phyloP scores from a whole-genome alignment of 2,329 filamentous ascomycete genomes.

The Fusarium xylarioides region DNA sequence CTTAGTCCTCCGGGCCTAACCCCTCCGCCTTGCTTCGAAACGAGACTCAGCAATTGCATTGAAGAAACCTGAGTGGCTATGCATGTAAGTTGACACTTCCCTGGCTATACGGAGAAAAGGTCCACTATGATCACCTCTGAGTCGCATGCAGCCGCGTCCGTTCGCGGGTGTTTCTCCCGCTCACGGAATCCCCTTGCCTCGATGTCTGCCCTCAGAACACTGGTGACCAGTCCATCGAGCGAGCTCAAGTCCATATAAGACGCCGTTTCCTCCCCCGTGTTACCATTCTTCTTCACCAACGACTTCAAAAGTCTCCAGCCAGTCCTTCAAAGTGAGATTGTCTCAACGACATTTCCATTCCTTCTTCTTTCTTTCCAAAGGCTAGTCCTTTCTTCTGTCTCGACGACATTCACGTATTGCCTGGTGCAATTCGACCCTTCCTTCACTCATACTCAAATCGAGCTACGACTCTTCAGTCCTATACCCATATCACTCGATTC shows the following conservation, averaged over 20 bases:
- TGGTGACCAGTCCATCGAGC: constrained; percentile 31
- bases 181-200: constrained; percentile 19
- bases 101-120: constrained; percentile 35
- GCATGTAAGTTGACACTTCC: constrained; percentile 42
- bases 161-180: constrained; percentile 29
- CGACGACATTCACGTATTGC: constrained; percentile 38
- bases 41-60: constrained; percentile 37
- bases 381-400: constrained; percentile 42
- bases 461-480: constrained; percentile 33
- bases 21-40: constrained; percentile 53
- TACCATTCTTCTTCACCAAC: constrained; percentile 30
- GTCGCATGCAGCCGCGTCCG: constrained; percentile 29
- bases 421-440: constrained; percentile 42
- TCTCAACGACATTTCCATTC: constrained; percentile 43
- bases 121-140: constrained; percentile 31
- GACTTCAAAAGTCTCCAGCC: constrained; percentile 42
- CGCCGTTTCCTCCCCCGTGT: constrained; percentile 17
- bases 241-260: constrained; percentile 39
- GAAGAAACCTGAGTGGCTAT: constrained; percentile 38
- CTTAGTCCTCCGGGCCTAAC: constrained; percentile 43
- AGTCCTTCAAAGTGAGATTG: constrained; percentile 43
- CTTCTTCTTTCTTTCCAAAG: constrained; percentile 39
- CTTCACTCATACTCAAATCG: constrained; percentile 29
- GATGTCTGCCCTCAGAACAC: constrained; percentile 16
- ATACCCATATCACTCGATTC: constrained; percentile 40